phyloP scores from a whole-genome alignment of 139 green algal species.

The Micromonas pusilla region DNA sequence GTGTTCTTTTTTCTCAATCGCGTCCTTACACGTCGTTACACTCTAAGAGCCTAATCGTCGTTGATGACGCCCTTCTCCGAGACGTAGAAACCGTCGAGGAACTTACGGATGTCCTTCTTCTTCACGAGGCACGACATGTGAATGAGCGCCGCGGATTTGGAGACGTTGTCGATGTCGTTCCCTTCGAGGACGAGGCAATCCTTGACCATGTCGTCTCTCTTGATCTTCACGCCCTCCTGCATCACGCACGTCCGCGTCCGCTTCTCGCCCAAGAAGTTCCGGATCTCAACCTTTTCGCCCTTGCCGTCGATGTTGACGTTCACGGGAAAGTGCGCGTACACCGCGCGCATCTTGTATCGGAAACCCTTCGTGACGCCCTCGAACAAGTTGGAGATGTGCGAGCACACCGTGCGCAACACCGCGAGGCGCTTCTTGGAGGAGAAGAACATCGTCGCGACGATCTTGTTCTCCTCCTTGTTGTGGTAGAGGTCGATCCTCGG shows the following conservation, averaged over 20 bases:
- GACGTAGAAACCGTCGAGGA: slow-evolving; percentile 97
- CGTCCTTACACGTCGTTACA: background rate
- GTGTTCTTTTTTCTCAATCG: too few relatives aligned
- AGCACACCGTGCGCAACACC: slow-evolving; percentile 78
- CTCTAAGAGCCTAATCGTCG: slow-evolving; percentile 38
- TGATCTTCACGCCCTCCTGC: slow-evolving; percentile 74
- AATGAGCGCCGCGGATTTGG: slow-evolving; percentile 75
- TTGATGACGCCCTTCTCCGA: slow-evolving; percentile 68
- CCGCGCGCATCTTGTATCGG: slow-evolving; percentile 97
- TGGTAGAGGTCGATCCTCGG: background rate
- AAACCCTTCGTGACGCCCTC: slow-evolving; percentile 71
- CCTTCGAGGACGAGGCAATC: slow-evolving; percentile 90
- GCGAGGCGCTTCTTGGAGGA: slow-evolving; percentile 73
- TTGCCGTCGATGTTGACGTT: slow-evolving; percentile 92
- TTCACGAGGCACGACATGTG: slow-evolving; percentile 60
- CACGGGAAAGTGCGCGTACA: slow-evolving; percentile 99
- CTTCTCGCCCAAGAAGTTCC: slow-evolving; percentile 99
- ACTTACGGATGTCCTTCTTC: slow-evolving; percentile 99
- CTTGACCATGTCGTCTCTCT: slow-evolving; percentile 76
- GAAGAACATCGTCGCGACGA: slow-evolving; percentile 17
- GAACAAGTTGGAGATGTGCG: slow-evolving; percentile 86
- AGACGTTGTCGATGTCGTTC: slow-evolving; percentile 95
- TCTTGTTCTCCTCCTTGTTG: slow-evolving; percentile 19
- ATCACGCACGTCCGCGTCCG: slow-evolving; percentile 86
- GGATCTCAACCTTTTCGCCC: slow-evolving; percentile 73